Evolutionary conservation across 1,284 basidiomycete species (phyloP), one percentile per base, ranked within the genome.

Genomic region (Leccinum pachyderme): DNA sequence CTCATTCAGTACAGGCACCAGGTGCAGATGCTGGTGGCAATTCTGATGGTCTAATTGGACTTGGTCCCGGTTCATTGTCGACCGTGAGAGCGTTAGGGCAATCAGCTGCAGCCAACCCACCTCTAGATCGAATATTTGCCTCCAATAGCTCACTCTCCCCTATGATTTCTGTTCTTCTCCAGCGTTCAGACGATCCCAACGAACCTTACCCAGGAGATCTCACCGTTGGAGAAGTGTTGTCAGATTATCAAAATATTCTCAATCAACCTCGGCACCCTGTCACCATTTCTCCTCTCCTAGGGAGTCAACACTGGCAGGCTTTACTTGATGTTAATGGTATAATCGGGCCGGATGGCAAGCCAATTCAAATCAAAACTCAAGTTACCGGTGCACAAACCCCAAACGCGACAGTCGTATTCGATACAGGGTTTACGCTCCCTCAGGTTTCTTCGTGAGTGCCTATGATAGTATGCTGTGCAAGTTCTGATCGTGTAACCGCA

Each of bases 341-440:
- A 52, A 74, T 81, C n/a, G 79, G 77, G 0, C 77, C 80, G 0
- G 71, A 80, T 48, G 79, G 80, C 24, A 51, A 74, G 43, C 59
- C 73, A 12, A 81, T 88, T 32, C 60, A 72, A 7, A 66, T 81
- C 45, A 72, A 64, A 7, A 76, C 79, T 1, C 67, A 67, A 22
- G 81, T 84, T 3, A 69, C 75, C 45, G 64, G 74, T 29, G 58
- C 63, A 15, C 73, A 77, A 52, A 72, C 71, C 33, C 71, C 73
- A 18, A 79, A 80, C 61, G 68, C 80, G 7, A 81, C 79, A 2
- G 81, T 79, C 18, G 73, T 88, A n/a, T 74, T 89, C 51, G 86
- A 89, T 63, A 81, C 83, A 3, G 87, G 87, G 0, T 89, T 86
- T 66, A 79, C 82, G 2, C 70, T 87, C n/a, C 80, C 84, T 18